These are phyloP conservation scores for Trichothecium sympodiale DNA, from an alignment of 2,329 filamentous ascomycete genomes.

Conservation along the genomic window DNA sequence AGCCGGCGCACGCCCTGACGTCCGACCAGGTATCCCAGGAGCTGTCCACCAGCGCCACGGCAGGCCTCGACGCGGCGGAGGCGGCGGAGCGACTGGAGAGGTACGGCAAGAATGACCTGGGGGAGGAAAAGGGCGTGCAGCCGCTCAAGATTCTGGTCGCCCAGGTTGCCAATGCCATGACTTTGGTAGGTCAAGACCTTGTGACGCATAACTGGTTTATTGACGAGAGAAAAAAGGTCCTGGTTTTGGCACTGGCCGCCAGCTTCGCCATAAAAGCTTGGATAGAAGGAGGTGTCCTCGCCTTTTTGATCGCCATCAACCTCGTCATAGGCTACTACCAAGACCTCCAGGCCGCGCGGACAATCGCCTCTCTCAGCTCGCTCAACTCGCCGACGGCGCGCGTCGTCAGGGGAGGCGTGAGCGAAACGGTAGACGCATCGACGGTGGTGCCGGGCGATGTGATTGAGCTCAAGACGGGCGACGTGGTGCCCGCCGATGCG, in stretches of 20 bases:
- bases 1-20: constrained; percentile 45
- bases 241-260: constrained; percentile 49
- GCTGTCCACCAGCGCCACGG: constrained; percentile 37
- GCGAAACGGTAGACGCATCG: constrained; percentile 16
- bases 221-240: constrained; percentile 17
- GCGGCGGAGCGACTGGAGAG: constrained; percentile 37
- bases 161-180: constrained; percentile 49
- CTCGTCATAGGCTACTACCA: constrained; percentile 34
- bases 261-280: constrained; percentile 37
- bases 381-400: constrained; percentile 22
- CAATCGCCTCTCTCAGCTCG: constrained; percentile 25
- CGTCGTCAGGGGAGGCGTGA: constrained; percentile 22
- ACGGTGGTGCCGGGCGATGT: constrained; percentile 43
- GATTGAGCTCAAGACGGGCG: constrained; percentile 34
- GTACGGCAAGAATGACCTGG: constrained; percentile 49
- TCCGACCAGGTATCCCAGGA: constrained; percentile 37
- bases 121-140: constrained; percentile 33
- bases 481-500: constrained; percentile 44
- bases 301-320: constrained; percentile 39
- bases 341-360: constrained; percentile 26
- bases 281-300: constrained; percentile 38
- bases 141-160: constrained; percentile 44
- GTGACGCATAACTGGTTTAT: not conserved
- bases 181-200: constrained; percentile 21
- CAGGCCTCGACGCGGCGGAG: constrained; percentile 41